Conservation (phyloP, 169 alveolate genomes). For the Cryptosporidium andersoni region DNA sequence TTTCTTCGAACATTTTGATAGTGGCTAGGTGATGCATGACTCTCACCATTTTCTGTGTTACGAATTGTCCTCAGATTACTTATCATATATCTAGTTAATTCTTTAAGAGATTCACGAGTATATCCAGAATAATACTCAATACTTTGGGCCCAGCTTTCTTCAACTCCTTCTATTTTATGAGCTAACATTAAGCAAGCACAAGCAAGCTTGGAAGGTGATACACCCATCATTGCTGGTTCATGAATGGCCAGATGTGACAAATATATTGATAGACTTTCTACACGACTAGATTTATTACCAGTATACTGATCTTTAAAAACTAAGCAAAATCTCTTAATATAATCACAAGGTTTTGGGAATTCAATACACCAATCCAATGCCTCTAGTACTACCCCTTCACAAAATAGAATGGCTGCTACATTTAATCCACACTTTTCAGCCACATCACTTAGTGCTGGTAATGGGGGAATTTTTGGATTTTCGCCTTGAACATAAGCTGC, state of each 20-base stretch:
- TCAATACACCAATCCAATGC: constrained; percentile 69
- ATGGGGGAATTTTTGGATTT: constrained; percentile 56
- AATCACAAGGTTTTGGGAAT: constrained; percentile 70
- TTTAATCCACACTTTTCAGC: constrained; percentile 70
- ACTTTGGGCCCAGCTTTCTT: constrained; percentile 69
- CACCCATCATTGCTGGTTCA: constrained; percentile 71
- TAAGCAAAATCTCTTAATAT: constrained; percentile 63
- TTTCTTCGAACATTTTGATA: constrained; percentile 65
- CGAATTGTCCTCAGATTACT: constrained; percentile 67
- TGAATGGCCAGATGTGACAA: constrained; percentile 66
- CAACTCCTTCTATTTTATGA: constrained; percentile 69
- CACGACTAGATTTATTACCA: constrained; percentile 58
- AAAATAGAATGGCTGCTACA: constrained; percentile 58
- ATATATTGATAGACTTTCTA: constrained; percentile 58
- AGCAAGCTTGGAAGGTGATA: constrained; percentile 61
- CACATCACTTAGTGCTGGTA: constrained; percentile 66
- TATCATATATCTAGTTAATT: constrained; percentile 68
- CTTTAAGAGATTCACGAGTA: constrained; percentile 57
- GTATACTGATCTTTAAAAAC: constrained; percentile 68
- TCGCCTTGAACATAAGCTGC: constrained; percentile 71
- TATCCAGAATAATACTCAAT: constrained; percentile 67
- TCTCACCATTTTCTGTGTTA: constrained; percentile 64
- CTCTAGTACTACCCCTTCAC: constrained; percentile 65
- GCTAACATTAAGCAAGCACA: constrained; percentile 70
- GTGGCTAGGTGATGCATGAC: constrained; percentile 71